Conservation (phyloP, 305 asterid species). For the Fraxinus baroniana region DNA sequence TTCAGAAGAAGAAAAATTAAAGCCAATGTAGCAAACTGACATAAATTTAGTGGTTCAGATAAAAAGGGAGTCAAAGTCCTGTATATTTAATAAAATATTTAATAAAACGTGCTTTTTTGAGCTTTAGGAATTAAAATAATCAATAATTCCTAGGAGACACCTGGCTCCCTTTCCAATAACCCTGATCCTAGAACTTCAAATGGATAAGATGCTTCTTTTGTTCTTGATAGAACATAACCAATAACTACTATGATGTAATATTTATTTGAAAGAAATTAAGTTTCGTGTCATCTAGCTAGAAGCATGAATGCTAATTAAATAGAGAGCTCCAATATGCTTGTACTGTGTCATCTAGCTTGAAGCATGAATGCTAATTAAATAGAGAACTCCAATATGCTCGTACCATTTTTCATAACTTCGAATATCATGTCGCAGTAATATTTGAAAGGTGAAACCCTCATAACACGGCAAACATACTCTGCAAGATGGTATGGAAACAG, state of each 20-base stretch:
- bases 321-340: constrained; percentile 4
- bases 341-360: constrained; percentile 17
- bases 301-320: constrained; percentile 15
- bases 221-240: background rate
- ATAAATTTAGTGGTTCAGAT: background rate
- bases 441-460: constrained; percentile 96
- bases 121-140: background rate
- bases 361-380: constrained; percentile 15
- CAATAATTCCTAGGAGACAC: background rate
- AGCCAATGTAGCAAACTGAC: background rate
- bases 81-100: background rate
- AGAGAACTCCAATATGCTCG: constrained; percentile 17
- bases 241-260: background rate
- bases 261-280: constrained; percentile 1
- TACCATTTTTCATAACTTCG: constrained; percentile 99
- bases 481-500: constrained; percentile 95
- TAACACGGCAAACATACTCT: constrained; percentile 93
- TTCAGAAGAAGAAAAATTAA: background rate
- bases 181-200: background rate
- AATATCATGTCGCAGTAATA: constrained; percentile 95
- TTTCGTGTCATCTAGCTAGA: background rate
- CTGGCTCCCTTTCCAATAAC: background rate
- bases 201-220: background rate
- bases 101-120: too few species aligned
- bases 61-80: background rate